These are phyloP conservation scores for Salix brachista DNA, from an alignment of 345 rosid genomes.

Conservation along the genomic window DNA sequence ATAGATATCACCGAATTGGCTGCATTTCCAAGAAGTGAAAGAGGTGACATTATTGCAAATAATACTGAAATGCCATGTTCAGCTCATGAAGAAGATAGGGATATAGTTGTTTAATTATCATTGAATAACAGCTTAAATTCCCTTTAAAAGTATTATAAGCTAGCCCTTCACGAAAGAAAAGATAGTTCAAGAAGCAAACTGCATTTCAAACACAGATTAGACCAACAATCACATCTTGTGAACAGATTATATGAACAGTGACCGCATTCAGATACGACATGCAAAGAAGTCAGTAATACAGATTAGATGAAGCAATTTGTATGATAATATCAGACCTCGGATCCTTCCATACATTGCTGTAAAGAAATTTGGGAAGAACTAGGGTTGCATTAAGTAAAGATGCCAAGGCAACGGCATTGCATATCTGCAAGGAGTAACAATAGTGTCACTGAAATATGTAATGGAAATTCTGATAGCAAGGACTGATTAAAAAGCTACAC, in stretches of 20 bases:
- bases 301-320: neutral
- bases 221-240: neutral
- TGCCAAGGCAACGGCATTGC: slow-evolving; percentile 81
- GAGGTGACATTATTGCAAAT: slow-evolving; percentile 5
- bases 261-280: neutral
- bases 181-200: neutral
- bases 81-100: neutral
- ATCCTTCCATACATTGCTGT: slow-evolving; percentile 99
- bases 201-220: neutral
- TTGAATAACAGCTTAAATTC: neutral
- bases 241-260: neutral
- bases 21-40: slow-evolving; percentile 30
- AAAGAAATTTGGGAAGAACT: slow-evolving; percentile 75
- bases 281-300: neutral
- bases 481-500: neutral
- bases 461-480: neutral
- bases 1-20: slow-evolving; percentile 85
- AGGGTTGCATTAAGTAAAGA: slow-evolving; percentile 72
- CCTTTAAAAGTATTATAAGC: neutral
- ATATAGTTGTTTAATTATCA: neutral
- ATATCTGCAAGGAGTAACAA: slow-evolving; percentile 46
- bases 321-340: slow-evolving; percentile 50
- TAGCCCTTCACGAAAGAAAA: neutral
- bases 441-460: neutral
- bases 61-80: neutral